A percentile compares a stretch with the other conserved stretches of the same genome.
phyloP scores from a whole-genome alignment of 805 yeast species.

The Ogataea methylovora region DNA sequence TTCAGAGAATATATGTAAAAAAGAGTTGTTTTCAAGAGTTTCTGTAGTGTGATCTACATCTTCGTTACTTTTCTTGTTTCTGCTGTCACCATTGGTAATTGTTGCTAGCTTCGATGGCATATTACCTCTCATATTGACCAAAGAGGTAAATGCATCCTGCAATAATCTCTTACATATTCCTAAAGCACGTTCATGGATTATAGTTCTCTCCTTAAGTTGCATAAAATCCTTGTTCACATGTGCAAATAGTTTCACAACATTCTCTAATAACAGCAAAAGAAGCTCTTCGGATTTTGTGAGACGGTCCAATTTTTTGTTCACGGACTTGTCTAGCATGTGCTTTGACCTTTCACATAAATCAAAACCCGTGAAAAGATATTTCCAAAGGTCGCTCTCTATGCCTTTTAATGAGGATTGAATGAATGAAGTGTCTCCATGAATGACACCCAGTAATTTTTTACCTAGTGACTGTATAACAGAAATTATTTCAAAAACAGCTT shows the following conservation, averaged over 20 bases:
- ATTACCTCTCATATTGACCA: conserved; percentile 23
- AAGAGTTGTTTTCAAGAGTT: conserved; percentile 25
- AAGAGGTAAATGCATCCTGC: conserved; percentile 33
- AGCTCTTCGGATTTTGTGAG: conserved; percentile 26
- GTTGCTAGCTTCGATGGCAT: too few species aligned
- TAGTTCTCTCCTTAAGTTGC: conserved; percentile 1
- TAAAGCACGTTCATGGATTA: conserved; percentile 8
- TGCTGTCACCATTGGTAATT: too few species aligned
- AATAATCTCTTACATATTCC: conserved; percentile 30
- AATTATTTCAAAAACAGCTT: conserved; percentile 25
- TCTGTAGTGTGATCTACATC: neutral
- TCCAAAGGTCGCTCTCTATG: conserved; percentile 27
- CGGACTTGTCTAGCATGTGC: neutral
- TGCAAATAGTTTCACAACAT: conserved; percentile 28
- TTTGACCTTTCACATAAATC: conserved; percentile 20
- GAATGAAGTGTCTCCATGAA: too few species aligned
- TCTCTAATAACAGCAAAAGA: conserved; percentile 32
- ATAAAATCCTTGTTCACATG: conserved; percentile 13
- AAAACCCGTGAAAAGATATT: conserved; percentile 26
- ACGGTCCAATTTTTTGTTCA: conserved; percentile 1
- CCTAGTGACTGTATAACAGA: conserved; percentile 7
- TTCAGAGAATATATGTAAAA: conserved; percentile 46
- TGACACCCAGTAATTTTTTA: conserved; percentile 13
- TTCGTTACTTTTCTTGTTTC: neutral
- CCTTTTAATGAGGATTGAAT: too few species aligned